phyloP scores from a whole-genome alignment of 176 grass and related monocot species.

The Carex pumila region DNA sequence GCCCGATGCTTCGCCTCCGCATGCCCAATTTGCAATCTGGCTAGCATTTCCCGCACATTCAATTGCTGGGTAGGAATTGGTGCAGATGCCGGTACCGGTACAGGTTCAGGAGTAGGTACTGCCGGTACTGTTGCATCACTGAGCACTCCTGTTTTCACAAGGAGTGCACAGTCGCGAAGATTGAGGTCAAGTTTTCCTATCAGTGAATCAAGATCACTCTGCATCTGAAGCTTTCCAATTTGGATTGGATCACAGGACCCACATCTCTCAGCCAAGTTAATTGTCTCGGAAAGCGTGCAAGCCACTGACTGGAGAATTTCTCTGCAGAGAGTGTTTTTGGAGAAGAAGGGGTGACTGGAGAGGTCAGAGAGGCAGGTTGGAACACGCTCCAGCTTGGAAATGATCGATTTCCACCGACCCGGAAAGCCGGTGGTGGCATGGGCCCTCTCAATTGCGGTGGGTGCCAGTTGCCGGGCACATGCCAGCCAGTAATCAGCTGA shows the following conservation, averaged over 20 bases:
- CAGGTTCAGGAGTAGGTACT: slow-evolving; percentile 1
- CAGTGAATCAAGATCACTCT: slow-evolving; percentile 89
- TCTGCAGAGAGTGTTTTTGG: slow-evolving; percentile 71
- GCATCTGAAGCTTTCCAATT: slow-evolving; percentile 74
- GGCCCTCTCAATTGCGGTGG: slow-evolving; percentile 32
- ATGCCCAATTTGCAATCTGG: slow-evolving; percentile 85
- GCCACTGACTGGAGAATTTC: slow-evolving; percentile 76
- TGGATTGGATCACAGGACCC: slow-evolving; percentile 11
- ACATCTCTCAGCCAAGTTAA: slow-evolving; percentile 47
- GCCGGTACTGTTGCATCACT: slow-evolving; percentile 40
- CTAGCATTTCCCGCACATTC: slow-evolving; percentile 71
- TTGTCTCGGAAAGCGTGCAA: slow-evolving; percentile 44
- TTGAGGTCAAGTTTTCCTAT: slow-evolving; percentile 83
- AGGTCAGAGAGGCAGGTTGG: slow-evolving; percentile 75
- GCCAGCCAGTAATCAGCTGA: slow-evolving; percentile 45
- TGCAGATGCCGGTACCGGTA: neutral
- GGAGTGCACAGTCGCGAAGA: slow-evolving; percentile 73
- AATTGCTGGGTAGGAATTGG: slow-evolving; percentile 12
- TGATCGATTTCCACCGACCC: slow-evolving; percentile 61
- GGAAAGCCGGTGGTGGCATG: slow-evolving; percentile 40
- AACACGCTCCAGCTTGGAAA: slow-evolving; percentile 58
- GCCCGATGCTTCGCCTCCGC: slow-evolving; percentile 80
- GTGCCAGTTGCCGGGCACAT: slow-evolving; percentile 38
- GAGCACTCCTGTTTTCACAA: slow-evolving; percentile 86
- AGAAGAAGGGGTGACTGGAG: slow-evolving; percentile 83